Base-by-base conservation (phyloP, 495 filamentous ascomycete genomes). In the Talaromyces proteolyticus region DNA sequence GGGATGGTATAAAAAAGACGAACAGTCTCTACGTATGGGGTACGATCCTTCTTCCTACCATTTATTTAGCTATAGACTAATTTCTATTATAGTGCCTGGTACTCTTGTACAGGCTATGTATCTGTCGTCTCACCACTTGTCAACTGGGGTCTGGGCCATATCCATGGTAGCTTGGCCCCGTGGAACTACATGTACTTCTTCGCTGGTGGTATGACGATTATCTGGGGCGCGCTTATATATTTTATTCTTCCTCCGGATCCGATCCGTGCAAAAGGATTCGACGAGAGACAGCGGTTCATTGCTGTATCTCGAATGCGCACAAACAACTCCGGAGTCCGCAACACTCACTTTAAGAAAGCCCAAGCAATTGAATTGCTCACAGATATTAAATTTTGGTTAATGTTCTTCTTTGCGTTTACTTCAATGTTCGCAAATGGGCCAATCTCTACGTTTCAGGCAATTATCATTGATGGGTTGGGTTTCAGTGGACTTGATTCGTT, bases 21-120 rank as follows among this genome's bases (percentile, higher is more conserved):
- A 74, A 49, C 73, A 75, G 58, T 70, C 73, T 16, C 52, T 75
- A 40, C 57, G 71, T 0, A 74, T 73, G 64, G 72, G 70, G 59
- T 56, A 47, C 58, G 51, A 47, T 18, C 16, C 42, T 3, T 17
- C 23, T 1, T 36, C 6, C 26, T 6, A 12, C 26, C 12, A 6
- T 5, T 12, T 29, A 29, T 12, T 12, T 29, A 29, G 12, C 26
- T 40, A 23, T 42, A 22, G 0, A 0, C 4, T 40, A 4, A 19
- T 37, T 36, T 44, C 37, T 49, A 4, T 20, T 11, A 3, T 40
- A 57, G 57, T 36, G 44, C 55, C 43, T 62, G 59, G 59, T 62
- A 62, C 47, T 57, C 45, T 25, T 62, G 59, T 25, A 62, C 57
- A 14, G 59, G 59, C 20, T 59, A 60, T 23, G 55, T 58, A 8